A percentile compares a stretch with the other conserved stretches of the same genome.
Conservation (phyloP, 106 monocot species). For the Dendrobium nobile region DNA sequence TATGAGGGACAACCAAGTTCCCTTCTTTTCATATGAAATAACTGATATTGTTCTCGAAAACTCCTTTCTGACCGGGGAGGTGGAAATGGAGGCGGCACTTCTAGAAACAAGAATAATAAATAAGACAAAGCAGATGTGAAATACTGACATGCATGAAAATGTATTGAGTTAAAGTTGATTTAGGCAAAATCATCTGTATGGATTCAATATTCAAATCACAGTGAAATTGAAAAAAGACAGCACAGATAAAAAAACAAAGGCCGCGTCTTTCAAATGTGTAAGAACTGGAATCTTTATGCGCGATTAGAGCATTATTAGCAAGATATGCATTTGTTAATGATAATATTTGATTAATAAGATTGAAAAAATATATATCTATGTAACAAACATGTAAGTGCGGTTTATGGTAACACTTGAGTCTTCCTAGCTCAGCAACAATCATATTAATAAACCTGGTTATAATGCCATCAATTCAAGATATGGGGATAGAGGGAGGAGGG, state of each 20-base stretch:
- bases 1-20: conserved; percentile 79
- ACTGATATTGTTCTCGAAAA: conserved; percentile 47
- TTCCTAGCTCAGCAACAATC: neutral
- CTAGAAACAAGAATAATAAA: conserved; percentile 29
- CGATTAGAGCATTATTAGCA: neutral
- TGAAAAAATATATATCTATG: neutral
- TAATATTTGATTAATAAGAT: neutral
- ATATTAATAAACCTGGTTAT: neutral
- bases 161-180: neutral
- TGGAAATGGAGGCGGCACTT: conserved; percentile 90
- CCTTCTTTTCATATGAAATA: conserved; percentile 57
- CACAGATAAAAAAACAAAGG: neutral
- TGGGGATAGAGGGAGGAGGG: neutral
- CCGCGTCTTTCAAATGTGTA: neutral
- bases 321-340: neutral
- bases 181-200: neutral
- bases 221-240: neutral
- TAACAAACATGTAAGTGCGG: neutral
- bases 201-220: neutral
- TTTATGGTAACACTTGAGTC: neutral
- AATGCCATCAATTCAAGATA: neutral
- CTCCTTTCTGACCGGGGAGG: conserved; percentile 67
- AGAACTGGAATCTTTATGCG: neutral
- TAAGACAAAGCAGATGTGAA: neutral
- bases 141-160: neutral